Conservation (phyloP, 2,329 filamentous ascomycete species). For the Fusarium sp. region DNA sequence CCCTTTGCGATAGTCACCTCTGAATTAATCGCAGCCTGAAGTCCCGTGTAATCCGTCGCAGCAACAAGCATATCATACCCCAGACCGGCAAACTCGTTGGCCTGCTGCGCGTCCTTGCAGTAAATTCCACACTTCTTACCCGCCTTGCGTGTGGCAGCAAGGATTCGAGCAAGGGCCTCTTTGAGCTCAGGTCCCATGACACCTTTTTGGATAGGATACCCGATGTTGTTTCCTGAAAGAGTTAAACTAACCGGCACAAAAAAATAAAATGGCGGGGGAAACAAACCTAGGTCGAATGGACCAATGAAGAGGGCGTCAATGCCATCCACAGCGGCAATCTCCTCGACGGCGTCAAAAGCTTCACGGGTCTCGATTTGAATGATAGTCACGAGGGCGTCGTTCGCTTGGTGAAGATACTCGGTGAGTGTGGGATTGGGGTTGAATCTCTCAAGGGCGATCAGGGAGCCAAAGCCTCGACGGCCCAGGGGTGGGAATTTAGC, state of each 20-base stretch:
- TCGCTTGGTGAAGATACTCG: slow-evolving; percentile 66
- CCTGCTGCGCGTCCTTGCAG: slow-evolving; percentile 68
- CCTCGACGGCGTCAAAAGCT: slow-evolving; percentile 72
- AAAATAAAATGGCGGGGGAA: background rate
- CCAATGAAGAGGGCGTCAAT: slow-evolving; percentile 77
- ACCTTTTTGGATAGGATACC: slow-evolving; percentile 72
- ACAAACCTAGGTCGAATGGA: slow-evolving; percentile 73
- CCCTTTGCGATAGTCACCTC: slow-evolving; percentile 63
- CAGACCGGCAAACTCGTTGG: slow-evolving; percentile 66
- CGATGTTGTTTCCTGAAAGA: slow-evolving; percentile 69
- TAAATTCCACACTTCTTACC: slow-evolving; percentile 78
- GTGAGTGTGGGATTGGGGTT: slow-evolving; percentile 61
- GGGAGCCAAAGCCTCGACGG: slow-evolving; percentile 65
- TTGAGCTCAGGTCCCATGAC: slow-evolving; percentile 72
- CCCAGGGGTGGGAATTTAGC: slow-evolving; percentile 67
- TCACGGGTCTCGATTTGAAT: slow-evolving; percentile 78
- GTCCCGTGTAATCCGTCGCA: slow-evolving; percentile 68
- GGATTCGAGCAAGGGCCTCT: slow-evolving; percentile 70
- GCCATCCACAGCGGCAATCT: slow-evolving; percentile 72
- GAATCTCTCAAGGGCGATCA: slow-evolving; percentile 61
- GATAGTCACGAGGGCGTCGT: slow-evolving; percentile 71
- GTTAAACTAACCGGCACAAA: slow-evolving; percentile 13
- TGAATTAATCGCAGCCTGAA: slow-evolving; percentile 60
- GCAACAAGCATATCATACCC: slow-evolving; percentile 75
- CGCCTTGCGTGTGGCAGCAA: slow-evolving; percentile 70